Conservation (phyloP, 495 filamentous ascomycete species). For the Aspergillus asperescens region DNA sequence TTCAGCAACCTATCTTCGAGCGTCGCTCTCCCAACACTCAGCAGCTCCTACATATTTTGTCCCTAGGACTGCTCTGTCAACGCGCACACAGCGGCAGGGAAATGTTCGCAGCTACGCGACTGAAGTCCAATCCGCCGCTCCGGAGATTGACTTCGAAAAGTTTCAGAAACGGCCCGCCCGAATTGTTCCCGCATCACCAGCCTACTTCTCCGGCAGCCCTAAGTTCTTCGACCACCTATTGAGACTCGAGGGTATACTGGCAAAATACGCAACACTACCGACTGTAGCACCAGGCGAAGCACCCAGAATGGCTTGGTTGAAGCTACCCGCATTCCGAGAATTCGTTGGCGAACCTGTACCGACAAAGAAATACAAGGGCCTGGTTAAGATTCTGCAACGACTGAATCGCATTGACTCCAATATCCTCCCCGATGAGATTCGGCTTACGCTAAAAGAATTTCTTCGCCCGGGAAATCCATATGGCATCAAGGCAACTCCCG, state of each 20-base stretch:
- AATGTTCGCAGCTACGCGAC: constrained; percentile 30
- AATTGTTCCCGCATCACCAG: constrained; percentile 74
- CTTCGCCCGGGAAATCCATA: constrained; percentile 70
- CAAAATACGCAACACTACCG: constrained; percentile 67
- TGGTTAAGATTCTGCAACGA: constrained; percentile 67
- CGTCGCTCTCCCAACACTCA: constrained; percentile 14
- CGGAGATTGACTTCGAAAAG: constrained; percentile 40
- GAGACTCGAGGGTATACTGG: constrained; percentile 60
- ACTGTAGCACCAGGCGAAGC: constrained; percentile 55
- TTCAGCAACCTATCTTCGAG: constrained; percentile 17
- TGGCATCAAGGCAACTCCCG: constrained; percentile 50
- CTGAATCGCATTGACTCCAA: constrained; percentile 82
- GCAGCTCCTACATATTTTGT: constrained; percentile 15
- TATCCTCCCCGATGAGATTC: constrained; percentile 66
- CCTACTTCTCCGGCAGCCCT: constrained; percentile 87
- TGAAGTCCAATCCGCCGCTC: constrained; percentile 33
- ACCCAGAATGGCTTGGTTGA: constrained; percentile 80
- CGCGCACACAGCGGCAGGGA: constrained; percentile 12
- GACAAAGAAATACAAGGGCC: constrained; percentile 69
- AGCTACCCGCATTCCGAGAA: constrained; percentile 66
- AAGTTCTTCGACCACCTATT: constrained; percentile 83
- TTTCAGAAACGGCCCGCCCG: constrained; percentile 48
- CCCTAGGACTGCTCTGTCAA: constrained; percentile 6
- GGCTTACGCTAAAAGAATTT: constrained; percentile 58
- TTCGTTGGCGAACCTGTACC: constrained; percentile 71